These are phyloP conservation scores for Myxozyma udenii DNA, from an alignment of 805 yeast species.

Conservation along the genomic window DNA sequence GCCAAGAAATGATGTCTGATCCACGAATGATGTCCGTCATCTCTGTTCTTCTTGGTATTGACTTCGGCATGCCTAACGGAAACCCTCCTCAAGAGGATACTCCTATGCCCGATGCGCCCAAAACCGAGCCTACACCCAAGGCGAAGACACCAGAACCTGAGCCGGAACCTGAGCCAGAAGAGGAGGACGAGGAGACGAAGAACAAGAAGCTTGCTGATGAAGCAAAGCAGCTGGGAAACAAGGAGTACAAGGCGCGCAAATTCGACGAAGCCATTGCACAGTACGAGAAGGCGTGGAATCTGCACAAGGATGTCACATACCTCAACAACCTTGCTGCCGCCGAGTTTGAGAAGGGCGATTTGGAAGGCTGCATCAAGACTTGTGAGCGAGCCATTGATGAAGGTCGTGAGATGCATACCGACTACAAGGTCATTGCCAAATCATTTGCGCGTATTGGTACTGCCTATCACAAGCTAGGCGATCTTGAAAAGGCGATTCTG, in stretches of 20 bases:
- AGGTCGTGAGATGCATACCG: conserved; percentile 87
- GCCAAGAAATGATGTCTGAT: conserved; percentile 68
- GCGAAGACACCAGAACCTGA: conserved; percentile 24
- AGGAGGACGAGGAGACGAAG: conserved; percentile 39
- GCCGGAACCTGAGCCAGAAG: conserved; percentile 36
- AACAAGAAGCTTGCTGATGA: conserved; percentile 42
- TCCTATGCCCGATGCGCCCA: conserved; percentile 33
- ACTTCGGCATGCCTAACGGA: conserved; percentile 41
- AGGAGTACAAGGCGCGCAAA: conserved; percentile 75
- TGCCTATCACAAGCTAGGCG: conserved; percentile 69
- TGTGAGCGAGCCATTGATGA: conserved; percentile 80
- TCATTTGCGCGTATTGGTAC: conserved; percentile 90
- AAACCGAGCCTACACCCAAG: conserved; percentile 31
- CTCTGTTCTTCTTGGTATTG: conserved; percentile 80
- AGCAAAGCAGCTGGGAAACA: conserved; percentile 81
- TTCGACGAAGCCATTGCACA: conserved; percentile 89
- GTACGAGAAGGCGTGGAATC: conserved; percentile 83
- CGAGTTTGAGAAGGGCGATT: conserved; percentile 92
- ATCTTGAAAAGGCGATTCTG: conserved; percentile 69
- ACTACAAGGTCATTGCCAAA: conserved; percentile 87
- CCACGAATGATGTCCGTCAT: conserved; percentile 85
- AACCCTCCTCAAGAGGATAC: conserved; percentile 30
- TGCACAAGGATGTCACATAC: conserved; percentile 80
- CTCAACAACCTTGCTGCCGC: conserved; percentile 98
- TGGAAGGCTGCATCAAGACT: conserved; percentile 76